Conservation (phyloP, 2,329 filamentous ascomycete species). For the Fusarium sp. region DNA sequence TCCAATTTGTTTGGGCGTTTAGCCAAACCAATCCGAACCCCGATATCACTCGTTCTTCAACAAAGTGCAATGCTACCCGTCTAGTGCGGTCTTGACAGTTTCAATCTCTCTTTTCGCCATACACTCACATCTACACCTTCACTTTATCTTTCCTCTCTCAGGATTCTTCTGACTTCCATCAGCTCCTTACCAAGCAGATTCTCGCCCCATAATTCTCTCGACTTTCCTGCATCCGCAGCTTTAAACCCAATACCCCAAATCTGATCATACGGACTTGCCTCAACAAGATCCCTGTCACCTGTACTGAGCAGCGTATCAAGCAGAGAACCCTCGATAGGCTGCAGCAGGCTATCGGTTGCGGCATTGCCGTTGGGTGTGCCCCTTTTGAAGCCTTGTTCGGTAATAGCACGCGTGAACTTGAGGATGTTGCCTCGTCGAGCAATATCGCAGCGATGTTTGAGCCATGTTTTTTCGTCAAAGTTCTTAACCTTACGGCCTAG, state of each 20-base stretch:
- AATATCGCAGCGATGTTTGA: conserved; percentile 62
- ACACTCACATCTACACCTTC: conserved; percentile 1
- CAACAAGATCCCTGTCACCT: conserved; percentile 70
- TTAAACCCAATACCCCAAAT: conserved; percentile 76
- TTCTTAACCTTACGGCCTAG: conserved; percentile 67
- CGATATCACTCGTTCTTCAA: neutral
- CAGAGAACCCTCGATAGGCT: conserved; percentile 56
- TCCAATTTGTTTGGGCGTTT: conserved; percentile 25
- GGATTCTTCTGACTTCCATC: conserved; percentile 66
- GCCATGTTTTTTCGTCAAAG: conserved; percentile 67
- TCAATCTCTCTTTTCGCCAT: neutral
- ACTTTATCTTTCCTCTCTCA: conserved; percentile 57
- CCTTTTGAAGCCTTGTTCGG: conserved; percentile 46
- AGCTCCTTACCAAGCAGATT: conserved; percentile 74
- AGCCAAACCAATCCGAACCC: conserved; percentile 15
- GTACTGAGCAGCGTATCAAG: conserved; percentile 66
- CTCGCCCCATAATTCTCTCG: conserved; percentile 68
- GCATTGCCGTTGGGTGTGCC: conserved; percentile 40
- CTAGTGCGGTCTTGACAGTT: neutral
- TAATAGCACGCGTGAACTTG: conserved; percentile 67
- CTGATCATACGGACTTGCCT: conserved; percentile 70
- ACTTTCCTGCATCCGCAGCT: conserved; percentile 61
- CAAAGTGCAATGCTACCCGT: neutral
- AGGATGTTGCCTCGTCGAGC: conserved; percentile 69
- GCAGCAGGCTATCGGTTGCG: conserved; percentile 25